phyloP scores from a whole-genome alignment of 306 rosid genomes.

The Castanea crenata region DNA sequence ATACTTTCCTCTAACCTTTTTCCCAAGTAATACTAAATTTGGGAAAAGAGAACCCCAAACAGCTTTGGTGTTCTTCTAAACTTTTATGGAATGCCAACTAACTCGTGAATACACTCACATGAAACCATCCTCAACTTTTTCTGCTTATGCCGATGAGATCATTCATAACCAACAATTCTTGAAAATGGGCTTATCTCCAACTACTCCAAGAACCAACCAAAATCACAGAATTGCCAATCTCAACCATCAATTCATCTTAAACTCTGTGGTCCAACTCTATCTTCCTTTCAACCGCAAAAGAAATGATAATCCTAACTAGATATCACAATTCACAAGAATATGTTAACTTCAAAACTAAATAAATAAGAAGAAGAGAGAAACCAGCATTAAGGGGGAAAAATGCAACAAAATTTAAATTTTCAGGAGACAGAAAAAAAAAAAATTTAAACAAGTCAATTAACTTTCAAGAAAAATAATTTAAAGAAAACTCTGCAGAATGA shows the following conservation, averaged over 20 bases:
- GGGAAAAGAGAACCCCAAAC: neutral
- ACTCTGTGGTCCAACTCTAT: constrained; percentile 27
- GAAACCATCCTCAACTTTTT: constrained; percentile 19
- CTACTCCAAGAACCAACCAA: constrained; percentile 17
- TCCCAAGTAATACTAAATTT: neutral
- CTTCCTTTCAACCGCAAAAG: constrained; percentile 36
- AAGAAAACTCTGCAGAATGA: too few relatives aligned
- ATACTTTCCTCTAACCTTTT: constrained; percentile 10
- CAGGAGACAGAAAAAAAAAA: too few relatives aligned
- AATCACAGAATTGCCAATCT: constrained; percentile 26
- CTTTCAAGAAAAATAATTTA: too few relatives aligned
- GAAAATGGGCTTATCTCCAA: constrained; percentile 31
- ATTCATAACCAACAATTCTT: neutral
- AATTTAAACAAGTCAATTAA: too few relatives aligned
- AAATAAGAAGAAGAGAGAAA: constrained; percentile 1
- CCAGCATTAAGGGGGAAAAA: neutral
- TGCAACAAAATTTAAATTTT: too few relatives aligned
- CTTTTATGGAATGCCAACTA: constrained; percentile 25
- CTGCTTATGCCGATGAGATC: neutral
- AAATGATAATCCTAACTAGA: constrained; percentile 17
- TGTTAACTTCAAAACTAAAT: neutral
- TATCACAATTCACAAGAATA: neutral
- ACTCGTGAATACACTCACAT: constrained; percentile 41
- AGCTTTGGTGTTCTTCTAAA: constrained; percentile 9
- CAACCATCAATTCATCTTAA: constrained; percentile 27